Evolutionary conservation across 176 grass and related monocot species (phyloP).

Genomic region (Panicum miliaceum): DNA sequence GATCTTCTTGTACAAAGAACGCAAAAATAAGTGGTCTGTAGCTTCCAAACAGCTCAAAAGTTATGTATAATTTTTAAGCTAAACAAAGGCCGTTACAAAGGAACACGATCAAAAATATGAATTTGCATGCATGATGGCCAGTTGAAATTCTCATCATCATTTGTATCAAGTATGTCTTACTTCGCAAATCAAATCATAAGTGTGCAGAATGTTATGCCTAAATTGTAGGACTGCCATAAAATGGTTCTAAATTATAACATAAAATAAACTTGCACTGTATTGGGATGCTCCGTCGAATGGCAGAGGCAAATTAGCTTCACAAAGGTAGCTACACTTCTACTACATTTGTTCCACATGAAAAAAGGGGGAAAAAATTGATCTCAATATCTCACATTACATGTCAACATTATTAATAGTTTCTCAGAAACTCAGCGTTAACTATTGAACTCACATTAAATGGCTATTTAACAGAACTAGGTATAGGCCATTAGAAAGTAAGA

Average conservation of each 20-base stretch:
- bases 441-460: slow-evolving; percentile 2
- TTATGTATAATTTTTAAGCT: slow-evolving; percentile 20
- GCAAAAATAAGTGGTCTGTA: not conserved
- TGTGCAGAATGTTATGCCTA: not conserved
- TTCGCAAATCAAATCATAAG: slow-evolving; percentile 26
- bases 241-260: slow-evolving; percentile 23
- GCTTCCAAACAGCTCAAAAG: slow-evolving; percentile 4
- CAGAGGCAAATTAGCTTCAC: not conserved
- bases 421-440: not conserved
- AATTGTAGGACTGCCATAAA: slow-evolving; percentile 3
- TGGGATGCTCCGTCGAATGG: not conserved
- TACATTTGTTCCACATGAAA: not conserved
- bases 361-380: not conserved
- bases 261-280: not conserved
- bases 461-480: slow-evolving; percentile 18
- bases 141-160: not conserved
- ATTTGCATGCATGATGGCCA: not conserved
- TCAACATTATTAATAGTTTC: not conserved
- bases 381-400: not conserved
- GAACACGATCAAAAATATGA: not conserved
- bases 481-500: slow-evolving; percentile 19
- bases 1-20: not conserved
- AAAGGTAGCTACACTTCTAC: not conserved
- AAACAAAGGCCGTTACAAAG: not conserved
- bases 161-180: slow-evolving; percentile 6